phyloP scores from a whole-genome alignment of 2,329 filamentous ascomycete species.

The Aureobasidium sp. region DNA sequence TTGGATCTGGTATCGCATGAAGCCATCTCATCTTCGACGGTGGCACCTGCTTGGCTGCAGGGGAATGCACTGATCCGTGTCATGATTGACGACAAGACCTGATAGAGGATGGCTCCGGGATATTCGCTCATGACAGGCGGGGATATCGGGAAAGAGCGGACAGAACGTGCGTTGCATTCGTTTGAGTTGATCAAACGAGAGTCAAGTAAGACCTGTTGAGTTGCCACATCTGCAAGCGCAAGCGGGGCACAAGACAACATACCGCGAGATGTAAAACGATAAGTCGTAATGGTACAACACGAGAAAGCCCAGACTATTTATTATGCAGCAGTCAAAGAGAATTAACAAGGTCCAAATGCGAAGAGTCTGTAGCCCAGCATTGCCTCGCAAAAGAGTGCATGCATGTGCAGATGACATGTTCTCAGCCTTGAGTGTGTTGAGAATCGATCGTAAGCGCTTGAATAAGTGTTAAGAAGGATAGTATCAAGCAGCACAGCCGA shows the following conservation, averaged over 20 bases:
- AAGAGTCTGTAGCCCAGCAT: background rate
- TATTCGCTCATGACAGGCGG: background rate
- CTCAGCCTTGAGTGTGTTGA: background rate
- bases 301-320: background rate
- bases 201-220: constrained; percentile 1
- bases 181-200: constrained; percentile 9
- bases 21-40: background rate
- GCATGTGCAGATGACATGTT: constrained; percentile 7
- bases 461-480: background rate
- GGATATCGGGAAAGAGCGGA: background rate
- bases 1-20: constrained; percentile 9
- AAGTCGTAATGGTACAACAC: background rate
- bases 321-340: constrained; percentile 4
- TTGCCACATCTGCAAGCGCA: background rate
- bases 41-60: constrained; percentile 7
- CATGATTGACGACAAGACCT: background rate
- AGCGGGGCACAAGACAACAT: constrained; percentile 5
- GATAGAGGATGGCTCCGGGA: background rate
- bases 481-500: background rate
- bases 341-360: background rate
- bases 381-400: constrained; percentile 6
- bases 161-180: constrained; percentile 3
- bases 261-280: background rate
- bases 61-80: background rate
- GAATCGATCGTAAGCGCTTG: background rate